A percentile compares a stretch with the other conserved stretches of the same genome.
Evolutionary conservation across 1,284 basidiomycete species (phyloP).

Genomic region (Cutaneotrichosporon dermatis): DNA sequence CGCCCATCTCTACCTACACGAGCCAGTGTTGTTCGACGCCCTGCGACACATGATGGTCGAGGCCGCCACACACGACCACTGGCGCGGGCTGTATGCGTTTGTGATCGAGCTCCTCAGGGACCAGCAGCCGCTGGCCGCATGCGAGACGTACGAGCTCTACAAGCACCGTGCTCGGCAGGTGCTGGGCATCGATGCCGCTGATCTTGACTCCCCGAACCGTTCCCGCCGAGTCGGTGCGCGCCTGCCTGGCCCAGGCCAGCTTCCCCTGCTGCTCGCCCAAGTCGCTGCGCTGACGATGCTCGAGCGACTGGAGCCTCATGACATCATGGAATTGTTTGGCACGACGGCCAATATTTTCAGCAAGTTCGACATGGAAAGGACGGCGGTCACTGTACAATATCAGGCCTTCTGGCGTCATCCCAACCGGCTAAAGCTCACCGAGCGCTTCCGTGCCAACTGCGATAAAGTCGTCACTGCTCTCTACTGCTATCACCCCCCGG

Average conservation of each 20-base stretch:
- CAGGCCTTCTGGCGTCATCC: no score
- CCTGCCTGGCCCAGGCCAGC: conserved; percentile 19
- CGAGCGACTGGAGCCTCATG: conserved; percentile 18
- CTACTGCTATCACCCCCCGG: conserved; percentile 23
- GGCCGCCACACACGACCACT: conserved; percentile 22
- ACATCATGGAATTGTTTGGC: conserved; percentile 18
- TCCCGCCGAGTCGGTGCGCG: conserved; percentile 23
- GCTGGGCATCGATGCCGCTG: conserved; percentile 20
- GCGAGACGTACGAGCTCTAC: conserved; percentile 11
- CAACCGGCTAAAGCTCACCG: no score
- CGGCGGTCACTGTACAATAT: no score
- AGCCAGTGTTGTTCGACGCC: conserved; percentile 15
- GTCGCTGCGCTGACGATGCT: conserved; percentile 29
- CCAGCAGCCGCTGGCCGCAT: conserved; percentile 19
- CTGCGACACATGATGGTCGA: conserved; percentile 26
- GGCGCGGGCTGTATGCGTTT: conserved; percentile 20
- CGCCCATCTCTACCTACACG: neutral
- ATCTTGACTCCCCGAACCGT: conserved; percentile 17
- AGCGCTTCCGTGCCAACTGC: conserved; percentile 15
- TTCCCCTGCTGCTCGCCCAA: conserved; percentile 18
- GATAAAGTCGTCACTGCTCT: conserved; percentile 20
- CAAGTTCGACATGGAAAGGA: no score
- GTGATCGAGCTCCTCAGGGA: conserved; percentile 20
- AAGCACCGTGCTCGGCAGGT: conserved; percentile 17
- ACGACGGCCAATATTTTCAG: neutral